Conservation (phyloP, 768 basidiomycete genomes). For the Trametes coccinea region DNA sequence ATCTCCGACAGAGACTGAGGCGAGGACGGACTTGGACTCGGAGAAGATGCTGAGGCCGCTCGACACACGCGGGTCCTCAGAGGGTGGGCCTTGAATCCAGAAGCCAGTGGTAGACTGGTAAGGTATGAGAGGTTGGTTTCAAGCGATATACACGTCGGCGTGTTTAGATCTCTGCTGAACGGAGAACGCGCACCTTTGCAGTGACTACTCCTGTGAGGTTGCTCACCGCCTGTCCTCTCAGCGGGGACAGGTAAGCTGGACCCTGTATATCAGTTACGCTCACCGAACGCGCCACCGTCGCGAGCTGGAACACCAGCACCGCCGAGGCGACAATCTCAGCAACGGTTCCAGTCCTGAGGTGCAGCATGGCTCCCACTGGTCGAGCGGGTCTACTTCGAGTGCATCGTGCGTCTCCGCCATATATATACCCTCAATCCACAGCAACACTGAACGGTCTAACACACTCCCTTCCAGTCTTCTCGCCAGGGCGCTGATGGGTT, state of each 20-base stretch:
- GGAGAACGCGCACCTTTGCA: conserved; percentile 23
- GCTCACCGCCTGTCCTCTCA: conserved; percentile 28
- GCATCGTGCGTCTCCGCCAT: not conserved
- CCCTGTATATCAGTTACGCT: conserved; percentile 34
- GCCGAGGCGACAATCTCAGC: not conserved
- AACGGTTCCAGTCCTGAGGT: not conserved
- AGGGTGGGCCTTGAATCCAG: conserved; percentile 44
- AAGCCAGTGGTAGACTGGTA: conserved; percentile 42
- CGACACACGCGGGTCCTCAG: conserved; percentile 46
- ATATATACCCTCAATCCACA: not conserved
- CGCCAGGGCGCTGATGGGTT: not conserved
- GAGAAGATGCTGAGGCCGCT: conserved; percentile 53
- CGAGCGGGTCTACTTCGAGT: not conserved
- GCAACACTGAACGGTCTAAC: too few species aligned
- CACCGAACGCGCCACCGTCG: conserved; percentile 6
- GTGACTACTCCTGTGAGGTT: conserved; percentile 31
- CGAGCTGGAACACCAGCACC: not conserved
- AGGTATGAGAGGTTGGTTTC: not conserved
- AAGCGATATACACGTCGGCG: too few species aligned
- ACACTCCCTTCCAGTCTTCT: too few species aligned
- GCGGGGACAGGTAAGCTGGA: conserved; percentile 30
- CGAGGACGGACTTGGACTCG: conserved; percentile 37
- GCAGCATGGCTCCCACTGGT: not conserved
- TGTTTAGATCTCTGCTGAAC: too few species aligned
- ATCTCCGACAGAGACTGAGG: conserved; percentile 48